Base-by-base conservation (phyloP, 2,329 filamentous ascomycete species). In the Fusarium compactum region DNA sequence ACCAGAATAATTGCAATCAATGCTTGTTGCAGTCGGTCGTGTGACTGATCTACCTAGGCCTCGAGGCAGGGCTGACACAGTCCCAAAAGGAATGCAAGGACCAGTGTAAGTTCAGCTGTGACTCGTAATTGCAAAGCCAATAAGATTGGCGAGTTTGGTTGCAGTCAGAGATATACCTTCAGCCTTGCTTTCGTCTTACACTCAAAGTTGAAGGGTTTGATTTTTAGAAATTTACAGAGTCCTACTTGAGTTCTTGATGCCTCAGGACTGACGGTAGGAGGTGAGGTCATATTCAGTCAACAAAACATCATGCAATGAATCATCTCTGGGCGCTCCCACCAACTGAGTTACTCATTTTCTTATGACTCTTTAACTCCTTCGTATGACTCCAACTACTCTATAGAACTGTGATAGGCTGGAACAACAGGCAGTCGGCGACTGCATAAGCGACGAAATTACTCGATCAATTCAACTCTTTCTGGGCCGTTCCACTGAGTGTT, bases 211-310 rank as follows among this genome's bases (percentile, higher is more conserved):
- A 45, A 54, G 46, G 34, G 32, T 45, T 45, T 50, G 53, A 63
- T 40, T 58, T 65, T 47, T 45, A 44, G 38, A 51, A 58, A 62
- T 62, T 65, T 63, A 50, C 50, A 6, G n/a, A 29, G 44, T 47
- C 18, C 44, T 43, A 43, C 41, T 53, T 43, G 38, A 52, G 45
- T 16, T 47, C 45, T 75, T 73, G 71, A 75, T 75, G 73, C 73
- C 73, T 73, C 71, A 75, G 73, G 73, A 69, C 43, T 14, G 11
- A 22, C 15, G 34, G 20, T n/a, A 32, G 4, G 34, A 30, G 34
- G 24, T 27, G 29, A 65, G 25, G 45, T 57, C n/a, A 52, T 52
- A 41, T n/a, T 27, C 50, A 27, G 52, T 38, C 44, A 44, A 25
- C 40, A 20, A 45, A 45, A 24, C 38, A 16, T 24, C 46, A 40